Evolutionary conservation across 2,329 filamentous ascomycete genomes (phyloP), one percentile per base, ranked within the genome.

Genomic region (Ophiognomonia clavigignenti-juglandacearum): DNA sequence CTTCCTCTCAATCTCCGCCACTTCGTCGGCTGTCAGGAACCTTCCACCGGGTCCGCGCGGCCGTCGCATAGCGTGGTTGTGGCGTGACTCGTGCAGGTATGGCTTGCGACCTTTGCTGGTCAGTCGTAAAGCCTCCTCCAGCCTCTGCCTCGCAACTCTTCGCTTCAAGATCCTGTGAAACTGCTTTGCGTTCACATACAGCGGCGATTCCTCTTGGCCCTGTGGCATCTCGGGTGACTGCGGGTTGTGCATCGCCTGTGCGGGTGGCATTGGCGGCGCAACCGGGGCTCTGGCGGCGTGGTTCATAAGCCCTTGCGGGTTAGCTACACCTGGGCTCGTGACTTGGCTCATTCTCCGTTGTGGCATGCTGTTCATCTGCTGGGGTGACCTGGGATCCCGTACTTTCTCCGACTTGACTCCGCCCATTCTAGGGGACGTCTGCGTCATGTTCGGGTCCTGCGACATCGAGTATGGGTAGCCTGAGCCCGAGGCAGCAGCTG

Each of bases 131-230:
- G 91, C 88, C 65, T 98, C 93, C 65, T 98, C 93, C 14, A 98
- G 75, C 64, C 88, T 89, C 66, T 97, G 93, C 27, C 93, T 81
- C 6, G 93, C 93, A 54, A 97, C 89, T 50, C 93, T 82, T 48
- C 93, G 81, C 74, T 98, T 97, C 45, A 98, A 70, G 40, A 98
- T 98, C 22, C 93, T 86, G 64, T 98, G 93, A 58, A 98, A 98
- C 61, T 98, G 93, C 66, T 98, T 98, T 5, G 93, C 93, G 60
- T 98, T 98, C 60, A 98, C 93, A 58, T 98, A 98, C 1, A 98
- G 73, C 0, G 93, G 93, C 0, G 92, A 92, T 62, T 98, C 93
- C 64, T 97, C 93, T 4, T 83, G 82, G 13, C 77, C 75, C 3
- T 85, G 73, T 1, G 86, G 78, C 58, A 93, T 81, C 62, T 96